Percentiles rank a stretch among this genome's conserved stretches.
Evolutionary conservation across 768 basidiomycete genomes (phyloP).

Genomic region (Leccinum barrowsii): DNA sequence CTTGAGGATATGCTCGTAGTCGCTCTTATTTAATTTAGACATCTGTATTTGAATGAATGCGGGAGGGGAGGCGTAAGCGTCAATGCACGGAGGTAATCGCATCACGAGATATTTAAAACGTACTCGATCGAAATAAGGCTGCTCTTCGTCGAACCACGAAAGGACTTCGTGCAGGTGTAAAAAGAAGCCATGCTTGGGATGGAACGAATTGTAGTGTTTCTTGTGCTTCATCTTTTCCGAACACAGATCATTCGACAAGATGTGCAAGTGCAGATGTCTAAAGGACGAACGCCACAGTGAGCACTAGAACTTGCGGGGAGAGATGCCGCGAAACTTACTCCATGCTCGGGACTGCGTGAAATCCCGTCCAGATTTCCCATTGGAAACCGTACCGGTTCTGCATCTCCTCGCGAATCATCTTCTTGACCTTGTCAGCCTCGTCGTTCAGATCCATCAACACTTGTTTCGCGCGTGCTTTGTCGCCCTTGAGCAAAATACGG

Average conservation of each 20-base stretch:
- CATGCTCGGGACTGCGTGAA: conserved; percentile 86
- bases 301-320: background rate
- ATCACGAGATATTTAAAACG: conserved; percentile 18
- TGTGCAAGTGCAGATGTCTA: conserved; percentile 83
- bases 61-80: background rate
- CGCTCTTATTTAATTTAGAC: conserved; percentile 44
- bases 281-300: background rate
- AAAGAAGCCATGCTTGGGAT: conserved; percentile 82
- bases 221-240: conserved; percentile 75
- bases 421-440: conserved; percentile 53
- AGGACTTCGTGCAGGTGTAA: conserved; percentile 73
- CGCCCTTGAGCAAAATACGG: conserved; percentile 48
- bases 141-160: conserved; percentile 71
- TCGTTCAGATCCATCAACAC: conserved; percentile 51
- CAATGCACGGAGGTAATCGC: background rate
- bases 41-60: conserved; percentile 37
- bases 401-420: conserved; percentile 80
- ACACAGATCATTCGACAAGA: conserved; percentile 75
- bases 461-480: conserved; percentile 51
- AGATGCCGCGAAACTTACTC: conserved; percentile 47
- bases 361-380: conserved; percentile 78
- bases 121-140: conserved; percentile 51
- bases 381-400: conserved; percentile 63
- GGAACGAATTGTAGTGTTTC: conserved; percentile 91
- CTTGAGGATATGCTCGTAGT: conserved; percentile 67